phyloP scores from a whole-genome alignment of 2,329 filamentous ascomycete genomes.

The Lecanosticta acicola region DNA sequence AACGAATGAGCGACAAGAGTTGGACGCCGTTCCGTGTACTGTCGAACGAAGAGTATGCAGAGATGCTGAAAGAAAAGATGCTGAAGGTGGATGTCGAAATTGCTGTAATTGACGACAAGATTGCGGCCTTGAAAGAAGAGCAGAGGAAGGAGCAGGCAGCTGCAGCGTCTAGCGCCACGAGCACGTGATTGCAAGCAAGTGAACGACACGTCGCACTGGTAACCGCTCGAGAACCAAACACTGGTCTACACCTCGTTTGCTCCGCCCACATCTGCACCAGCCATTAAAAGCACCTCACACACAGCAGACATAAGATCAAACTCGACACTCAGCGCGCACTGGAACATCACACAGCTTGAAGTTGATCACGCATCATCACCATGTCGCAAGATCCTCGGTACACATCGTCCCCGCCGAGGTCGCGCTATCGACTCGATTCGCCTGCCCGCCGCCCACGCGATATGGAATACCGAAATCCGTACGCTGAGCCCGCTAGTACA shows the following conservation, averaged over 20 bases:
- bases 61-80: constrained; percentile 65
- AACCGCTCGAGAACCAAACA: background rate
- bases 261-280: too few relatives aligned
- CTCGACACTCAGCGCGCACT: too few relatives aligned
- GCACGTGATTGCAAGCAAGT: background rate
- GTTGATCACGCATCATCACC: too few relatives aligned
- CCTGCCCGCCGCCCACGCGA: background rate
- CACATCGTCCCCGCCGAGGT: background rate
- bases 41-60: constrained; percentile 66
- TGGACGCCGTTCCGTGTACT: constrained; percentile 68
- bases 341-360: too few relatives aligned
- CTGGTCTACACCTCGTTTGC: too few relatives aligned
- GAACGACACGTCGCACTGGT: background rate
- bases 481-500: background rate
- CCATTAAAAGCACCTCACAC: too few relatives aligned
- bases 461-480: background rate
- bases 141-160: constrained; percentile 9
- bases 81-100: constrained; percentile 70
- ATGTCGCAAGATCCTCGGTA: background rate
- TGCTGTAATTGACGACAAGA: constrained; percentile 69
- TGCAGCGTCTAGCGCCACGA: too few relatives aligned
- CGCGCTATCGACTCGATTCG: background rate
- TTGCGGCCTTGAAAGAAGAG: constrained; percentile 46
- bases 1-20: constrained; percentile 53
- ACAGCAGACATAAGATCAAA: too few relatives aligned